Evolutionary conservation across 306 rosid genomes (phyloP), one percentile per base, ranked within the genome.

Genomic region (Amphicarpaea edgeworthii): DNA sequence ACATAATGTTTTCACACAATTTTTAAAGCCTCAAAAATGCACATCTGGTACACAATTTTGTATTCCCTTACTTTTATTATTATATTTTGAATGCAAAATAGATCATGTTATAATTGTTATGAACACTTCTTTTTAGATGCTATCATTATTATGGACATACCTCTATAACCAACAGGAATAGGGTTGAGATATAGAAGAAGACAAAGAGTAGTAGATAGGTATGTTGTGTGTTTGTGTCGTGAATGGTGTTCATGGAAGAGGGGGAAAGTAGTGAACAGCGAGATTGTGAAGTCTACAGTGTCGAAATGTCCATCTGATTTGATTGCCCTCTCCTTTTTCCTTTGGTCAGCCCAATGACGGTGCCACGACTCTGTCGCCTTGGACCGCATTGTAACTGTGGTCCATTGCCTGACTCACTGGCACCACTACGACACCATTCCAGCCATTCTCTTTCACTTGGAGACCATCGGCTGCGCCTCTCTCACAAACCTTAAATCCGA

Each of bases 231-330:
- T 62, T 8, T 62, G n/a, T 16, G 69, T 16, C 47, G 47, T 1
- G 38, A 42, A 16, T 42, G 11, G 1, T 51, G 58, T 24, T 11
- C 17, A 7, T 24, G 28, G 40, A 14, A 21, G 85, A 54, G 28
- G 28, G 3, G 34, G 34, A 30, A 30, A 30, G 34, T 3, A 66
- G 16, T 69, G 72, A 66, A 71, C 53, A 74, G 77, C 59, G 79
- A 78, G 17, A 74, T 19, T 17, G 84, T 84, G 30, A 47, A 57
- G 68, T 77, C 78, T 26, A 83, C 87, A 8, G 14, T 90, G 34
- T 77, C 81, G 14, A 82, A 30, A 38, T 87, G 90, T 20, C 72
- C 87, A 1, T 88, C 88, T 42, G 93, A 90, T 79, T 83, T 90
- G 73, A 72, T 86, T 20, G 76, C 93, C 14, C 82, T 90, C 14